Evolutionary conservation across 495 filamentous ascomycete species (phyloP).

Genomic region (Neurospora discreta): DNA sequence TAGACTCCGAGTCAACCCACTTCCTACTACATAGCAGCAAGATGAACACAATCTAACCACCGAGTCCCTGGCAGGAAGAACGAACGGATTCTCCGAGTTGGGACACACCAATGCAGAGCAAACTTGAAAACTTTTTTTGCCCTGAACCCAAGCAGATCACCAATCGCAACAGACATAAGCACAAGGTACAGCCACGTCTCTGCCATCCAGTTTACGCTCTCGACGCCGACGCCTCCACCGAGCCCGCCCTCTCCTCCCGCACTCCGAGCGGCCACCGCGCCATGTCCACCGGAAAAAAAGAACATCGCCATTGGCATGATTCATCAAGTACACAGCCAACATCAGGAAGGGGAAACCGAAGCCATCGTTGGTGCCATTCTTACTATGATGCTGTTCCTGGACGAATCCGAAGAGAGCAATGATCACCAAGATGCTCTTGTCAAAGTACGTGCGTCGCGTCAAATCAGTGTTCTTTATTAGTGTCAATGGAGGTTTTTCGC

Average conservation of each 20-base stretch:
- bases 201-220: conserved; percentile 66
- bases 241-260: conserved; percentile 35
- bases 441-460: neutral
- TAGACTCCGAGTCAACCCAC: conserved; percentile 78
- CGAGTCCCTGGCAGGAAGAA: neutral
- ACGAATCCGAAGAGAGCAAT: too few relatives aligned
- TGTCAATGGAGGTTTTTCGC: neutral
- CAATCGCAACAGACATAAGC: conserved; percentile 60
- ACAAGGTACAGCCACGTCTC: conserved; percentile 78
- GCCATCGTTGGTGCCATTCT: conserved; percentile 50
- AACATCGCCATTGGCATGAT: conserved; percentile 36
- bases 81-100: conserved; percentile 14
- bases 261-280: conserved; percentile 38
- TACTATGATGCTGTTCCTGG: too few relatives aligned
- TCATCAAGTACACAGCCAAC: conserved; percentile 43
- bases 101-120: conserved; percentile 7
- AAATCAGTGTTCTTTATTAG: neutral
- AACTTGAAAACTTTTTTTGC: conserved; percentile 48
- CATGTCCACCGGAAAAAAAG: neutral
- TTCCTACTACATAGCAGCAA: conserved; percentile 31
- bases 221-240: conserved; percentile 47
- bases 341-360: conserved; percentile 51
- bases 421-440: too few relatives aligned
- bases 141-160: conserved; percentile 53
- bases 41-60: neutral